Conservation (phyloP, 441 rosid genomes). For the Corymbia citriodora region DNA sequence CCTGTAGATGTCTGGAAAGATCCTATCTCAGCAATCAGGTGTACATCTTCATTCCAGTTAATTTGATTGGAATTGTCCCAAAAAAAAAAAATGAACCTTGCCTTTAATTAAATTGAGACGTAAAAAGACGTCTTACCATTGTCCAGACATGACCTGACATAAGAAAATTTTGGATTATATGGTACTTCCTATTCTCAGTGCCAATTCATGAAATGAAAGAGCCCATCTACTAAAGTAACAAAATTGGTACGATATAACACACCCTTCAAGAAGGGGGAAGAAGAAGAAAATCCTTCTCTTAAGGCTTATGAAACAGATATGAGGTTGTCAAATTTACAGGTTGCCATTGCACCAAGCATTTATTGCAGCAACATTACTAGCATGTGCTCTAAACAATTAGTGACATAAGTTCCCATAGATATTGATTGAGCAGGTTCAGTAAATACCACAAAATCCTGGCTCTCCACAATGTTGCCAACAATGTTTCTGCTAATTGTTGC, state of each 20-base stretch:
- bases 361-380: not conserved
- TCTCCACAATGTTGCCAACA: conserved; percentile 82
- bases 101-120: not conserved
- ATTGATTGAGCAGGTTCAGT: not conserved
- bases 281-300: not conserved
- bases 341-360: not conserved
- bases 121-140: not conserved
- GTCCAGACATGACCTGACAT: not conserved
- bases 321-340: not conserved
- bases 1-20: not conserved
- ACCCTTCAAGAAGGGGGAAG: not conserved
- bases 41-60: not conserved
- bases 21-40: not conserved
- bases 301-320: not conserved
- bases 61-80: not conserved
- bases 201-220: not conserved
- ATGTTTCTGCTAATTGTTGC: conserved; percentile 84
- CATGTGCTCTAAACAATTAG: not conserved
- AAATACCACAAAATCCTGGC: conserved; percentile 82
- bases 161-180: not conserved
- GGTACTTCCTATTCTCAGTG: not conserved
- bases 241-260: not conserved
- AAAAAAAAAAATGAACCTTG: not conserved
- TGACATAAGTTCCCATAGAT: not conserved
- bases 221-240: not conserved